phyloP scores from a whole-genome alignment of 805 yeast species.

The Ogataea chonburiensis region DNA sequence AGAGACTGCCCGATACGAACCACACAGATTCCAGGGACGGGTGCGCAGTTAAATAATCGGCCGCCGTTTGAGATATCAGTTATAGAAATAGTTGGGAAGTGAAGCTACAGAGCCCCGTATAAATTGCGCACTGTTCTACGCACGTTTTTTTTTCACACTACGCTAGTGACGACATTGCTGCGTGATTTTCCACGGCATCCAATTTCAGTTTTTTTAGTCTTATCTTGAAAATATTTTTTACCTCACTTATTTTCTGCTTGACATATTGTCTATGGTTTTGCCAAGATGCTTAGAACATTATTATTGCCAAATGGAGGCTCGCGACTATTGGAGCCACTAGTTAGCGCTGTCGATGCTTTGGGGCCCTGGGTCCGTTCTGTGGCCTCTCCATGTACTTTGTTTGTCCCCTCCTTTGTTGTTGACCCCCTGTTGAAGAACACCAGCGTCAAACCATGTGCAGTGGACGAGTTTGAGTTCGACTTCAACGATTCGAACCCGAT shows the following conservation, averaged over 20 bases:
- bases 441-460: constrained; percentile 29
- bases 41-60: too few species aligned
- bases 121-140: too few species aligned
- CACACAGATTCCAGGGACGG: too few species aligned
- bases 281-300: constrained; percentile 2
- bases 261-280: not conserved
- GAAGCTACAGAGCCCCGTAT: too few species aligned
- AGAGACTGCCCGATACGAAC: too few species aligned
- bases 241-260: not conserved
- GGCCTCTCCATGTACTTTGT: constrained; percentile 1
- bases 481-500: constrained; percentile 30
- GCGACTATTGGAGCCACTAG: constrained; percentile 1
- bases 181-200: not conserved
- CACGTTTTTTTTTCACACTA: too few species aligned
- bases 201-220: too few species aligned
- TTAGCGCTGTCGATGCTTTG: constrained; percentile 1
- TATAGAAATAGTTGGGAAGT: too few species aligned
- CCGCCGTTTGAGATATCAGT: too few species aligned
- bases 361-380: constrained; percentile 1
- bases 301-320: constrained; percentile 7
- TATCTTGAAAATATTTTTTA: not conserved
- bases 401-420: constrained; percentile 5
- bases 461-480: constrained; percentile 32
- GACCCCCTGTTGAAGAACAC: constrained; percentile 3
- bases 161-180: too few species aligned